Percentiles rank a stretch among this genome's conserved stretches.
These are phyloP conservation scores for Penicillium sclerotigenum DNA, from an alignment of 2,329 filamentous ascomycete genomes.

Conservation along the genomic window DNA sequence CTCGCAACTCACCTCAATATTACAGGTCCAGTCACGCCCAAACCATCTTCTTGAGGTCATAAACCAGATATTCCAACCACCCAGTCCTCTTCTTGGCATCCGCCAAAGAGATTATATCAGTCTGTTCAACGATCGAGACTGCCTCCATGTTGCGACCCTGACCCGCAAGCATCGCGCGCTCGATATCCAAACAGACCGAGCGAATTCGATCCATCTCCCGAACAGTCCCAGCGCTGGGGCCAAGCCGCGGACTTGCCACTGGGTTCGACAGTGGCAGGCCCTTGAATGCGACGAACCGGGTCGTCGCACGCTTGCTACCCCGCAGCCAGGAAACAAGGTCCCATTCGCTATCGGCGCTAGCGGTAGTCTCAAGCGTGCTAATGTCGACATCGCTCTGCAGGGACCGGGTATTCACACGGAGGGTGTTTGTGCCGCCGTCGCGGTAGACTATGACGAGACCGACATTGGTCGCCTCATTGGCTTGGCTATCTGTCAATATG, in stretches of 20 bases:
- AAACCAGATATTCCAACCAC: slow-evolving; percentile 78
- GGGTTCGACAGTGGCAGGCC: slow-evolving; percentile 39
- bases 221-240: slow-evolving; percentile 22
- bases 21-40: slow-evolving; percentile 54
- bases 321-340: slow-evolving; percentile 44
- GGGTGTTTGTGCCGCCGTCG: slow-evolving; percentile 66
- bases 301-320: slow-evolving; percentile 27
- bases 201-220: slow-evolving; percentile 55
- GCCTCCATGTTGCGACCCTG: slow-evolving; percentile 41
- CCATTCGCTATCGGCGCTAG: slow-evolving; percentile 36
- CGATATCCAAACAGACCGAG: slow-evolving; percentile 72
- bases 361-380: slow-evolving; percentile 26
- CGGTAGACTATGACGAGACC: slow-evolving; percentile 79
- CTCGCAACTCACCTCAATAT: neutral
- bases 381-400: slow-evolving; percentile 59
- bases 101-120: slow-evolving; percentile 75
- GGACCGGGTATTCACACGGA: slow-evolving; percentile 81
- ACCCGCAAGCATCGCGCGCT: slow-evolving; percentile 59
- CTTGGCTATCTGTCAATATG: slow-evolving; percentile 72
- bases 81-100: slow-evolving; percentile 87
- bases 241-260: slow-evolving; percentile 20
- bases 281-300: slow-evolving; percentile 45
- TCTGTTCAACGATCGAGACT: slow-evolving; percentile 49
- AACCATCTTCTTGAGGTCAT: slow-evolving; percentile 89
- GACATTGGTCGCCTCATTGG: slow-evolving; percentile 75